Percentiles rank a stretch among this genome's conserved stretches.
Evolutionary conservation across 2,329 filamentous ascomycete species (phyloP).

Genomic region (Amesomyces nigricolor): DNA sequence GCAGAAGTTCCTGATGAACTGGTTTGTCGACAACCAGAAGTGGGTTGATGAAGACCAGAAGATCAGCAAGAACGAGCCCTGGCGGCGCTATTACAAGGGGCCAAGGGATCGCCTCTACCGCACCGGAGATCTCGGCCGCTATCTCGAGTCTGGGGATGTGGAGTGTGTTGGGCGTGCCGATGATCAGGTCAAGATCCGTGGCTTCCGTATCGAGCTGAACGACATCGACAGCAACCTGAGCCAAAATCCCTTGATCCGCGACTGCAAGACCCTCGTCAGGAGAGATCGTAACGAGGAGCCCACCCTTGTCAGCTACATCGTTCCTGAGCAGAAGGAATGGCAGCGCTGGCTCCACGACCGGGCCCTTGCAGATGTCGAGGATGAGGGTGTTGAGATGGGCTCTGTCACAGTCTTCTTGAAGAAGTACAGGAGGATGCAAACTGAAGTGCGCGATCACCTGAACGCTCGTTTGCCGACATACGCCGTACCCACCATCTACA

Average conservation of each 20-base stretch:
- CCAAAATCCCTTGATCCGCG: conserved; percentile 67
- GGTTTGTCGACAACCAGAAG: conserved; percentile 71
- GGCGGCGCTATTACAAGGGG: conserved; percentile 73
- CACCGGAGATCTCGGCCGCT: conserved; percentile 79
- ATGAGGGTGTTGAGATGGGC: conserved; percentile 45
- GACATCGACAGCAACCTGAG: conserved; percentile 86
- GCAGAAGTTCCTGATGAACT: conserved; percentile 76
- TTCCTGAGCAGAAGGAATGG: conserved; percentile 76
- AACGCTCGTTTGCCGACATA: conserved; percentile 67
- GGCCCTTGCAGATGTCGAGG: conserved; percentile 49
- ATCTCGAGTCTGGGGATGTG: conserved; percentile 62
- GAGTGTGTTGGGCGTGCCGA: conserved; percentile 77
- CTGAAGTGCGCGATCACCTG: conserved; percentile 57
- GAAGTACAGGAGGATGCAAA: conserved; percentile 42
- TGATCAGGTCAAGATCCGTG: conserved; percentile 90
- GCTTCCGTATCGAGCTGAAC: conserved; percentile 89
- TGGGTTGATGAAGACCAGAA: conserved; percentile 63
- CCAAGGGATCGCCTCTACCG: conserved; percentile 82
- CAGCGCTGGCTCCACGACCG: conserved; percentile 56
- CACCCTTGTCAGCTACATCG: conserved; percentile 82
- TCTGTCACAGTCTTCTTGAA: conserved; percentile 39
- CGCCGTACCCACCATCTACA: conserved; percentile 68
- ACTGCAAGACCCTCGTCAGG: conserved; percentile 79
- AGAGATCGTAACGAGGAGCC: conserved; percentile 81
- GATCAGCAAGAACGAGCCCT: conserved; percentile 57